phyloP scores from a whole-genome alignment of 2,329 filamentous ascomycete species.

The Blastomyces percursus region DNA sequence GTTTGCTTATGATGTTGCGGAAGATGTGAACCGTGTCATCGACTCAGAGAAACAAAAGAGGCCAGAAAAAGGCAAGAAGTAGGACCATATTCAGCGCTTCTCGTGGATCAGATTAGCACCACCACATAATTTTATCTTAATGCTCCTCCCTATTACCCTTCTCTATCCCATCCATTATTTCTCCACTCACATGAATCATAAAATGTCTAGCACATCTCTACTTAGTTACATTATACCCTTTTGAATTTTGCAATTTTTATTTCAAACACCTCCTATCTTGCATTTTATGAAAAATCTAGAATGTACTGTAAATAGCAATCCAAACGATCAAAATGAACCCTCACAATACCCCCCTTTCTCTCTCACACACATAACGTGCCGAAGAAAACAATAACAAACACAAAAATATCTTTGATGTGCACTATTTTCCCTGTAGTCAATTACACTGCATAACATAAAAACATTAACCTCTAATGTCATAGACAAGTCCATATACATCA shows the following conservation, averaged over 20 bases:
- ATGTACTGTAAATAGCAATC: not conserved
- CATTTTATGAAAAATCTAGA: not conserved
- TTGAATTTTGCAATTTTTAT: not conserved
- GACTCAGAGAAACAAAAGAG: not conserved
- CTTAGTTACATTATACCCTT: not conserved
- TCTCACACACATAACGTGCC: not conserved
- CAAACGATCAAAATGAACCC: not conserved
- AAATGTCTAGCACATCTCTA: not conserved
- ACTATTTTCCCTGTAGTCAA: not conserved
- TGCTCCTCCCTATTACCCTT: not conserved
- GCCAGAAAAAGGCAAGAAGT: not conserved
- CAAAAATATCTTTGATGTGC: not conserved
- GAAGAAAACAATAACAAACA: not conserved
- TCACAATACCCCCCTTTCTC: no score
- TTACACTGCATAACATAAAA: not conserved
- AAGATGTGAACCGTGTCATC: slow-evolving; percentile 11
- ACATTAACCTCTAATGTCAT: not conserved
- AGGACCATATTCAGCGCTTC: not conserved
- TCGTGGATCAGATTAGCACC: not conserved
- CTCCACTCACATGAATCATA: not conserved
- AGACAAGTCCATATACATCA: not conserved
- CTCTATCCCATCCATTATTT: not conserved
- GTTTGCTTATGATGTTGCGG: slow-evolving; percentile 12
- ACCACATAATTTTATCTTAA: not conserved
- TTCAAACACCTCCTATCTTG: not conserved